Evolutionary conservation across 495 filamentous ascomycete genomes (phyloP).

Genomic region (Immersiella caudata): DNA sequence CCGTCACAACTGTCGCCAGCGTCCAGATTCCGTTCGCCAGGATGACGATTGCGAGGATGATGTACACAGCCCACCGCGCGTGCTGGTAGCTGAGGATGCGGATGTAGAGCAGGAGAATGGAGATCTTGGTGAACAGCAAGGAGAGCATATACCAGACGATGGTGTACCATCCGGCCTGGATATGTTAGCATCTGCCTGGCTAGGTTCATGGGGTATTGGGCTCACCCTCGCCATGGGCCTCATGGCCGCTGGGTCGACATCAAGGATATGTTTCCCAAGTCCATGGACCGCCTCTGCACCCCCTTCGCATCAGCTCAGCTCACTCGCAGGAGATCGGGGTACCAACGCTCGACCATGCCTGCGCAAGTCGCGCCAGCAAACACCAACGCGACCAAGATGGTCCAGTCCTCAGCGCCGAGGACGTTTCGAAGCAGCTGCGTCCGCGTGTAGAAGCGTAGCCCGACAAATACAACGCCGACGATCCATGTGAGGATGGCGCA

Average conservation of each 20-base stretch:
- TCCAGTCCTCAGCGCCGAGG: constrained; percentile 34
- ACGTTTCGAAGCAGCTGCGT: constrained; percentile 23
- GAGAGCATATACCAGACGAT: constrained; percentile 34
- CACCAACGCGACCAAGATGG: constrained; percentile 27
- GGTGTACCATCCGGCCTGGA: constrained; percentile 33
- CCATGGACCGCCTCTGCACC: constrained; percentile 27
- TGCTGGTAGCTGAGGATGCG: constrained; percentile 33
- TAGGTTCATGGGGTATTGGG: background rate
- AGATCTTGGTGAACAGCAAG: constrained; percentile 36
- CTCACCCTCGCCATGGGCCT: constrained; percentile 25
- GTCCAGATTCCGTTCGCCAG: constrained; percentile 28
- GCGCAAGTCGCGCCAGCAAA: constrained; percentile 28
- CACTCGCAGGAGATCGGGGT: background rate
- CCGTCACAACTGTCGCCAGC: constrained; percentile 28
- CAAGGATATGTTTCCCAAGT: constrained; percentile 28
- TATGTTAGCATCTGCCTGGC: background rate
- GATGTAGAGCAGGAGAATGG: constrained; percentile 28
- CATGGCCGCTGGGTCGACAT: constrained; percentile 20
- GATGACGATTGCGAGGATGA: constrained; percentile 26
- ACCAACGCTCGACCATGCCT: constrained; percentile 30
- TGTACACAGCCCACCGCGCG: constrained; percentile 25
- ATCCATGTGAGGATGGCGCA: constrained; percentile 29
- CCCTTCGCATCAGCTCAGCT: background rate
- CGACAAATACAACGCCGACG: constrained; percentile 28
- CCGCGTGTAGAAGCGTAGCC: constrained; percentile 33